Conservation (phyloP, 768 basidiomycete genomes). For the Thelephora aurantiotincta region DNA sequence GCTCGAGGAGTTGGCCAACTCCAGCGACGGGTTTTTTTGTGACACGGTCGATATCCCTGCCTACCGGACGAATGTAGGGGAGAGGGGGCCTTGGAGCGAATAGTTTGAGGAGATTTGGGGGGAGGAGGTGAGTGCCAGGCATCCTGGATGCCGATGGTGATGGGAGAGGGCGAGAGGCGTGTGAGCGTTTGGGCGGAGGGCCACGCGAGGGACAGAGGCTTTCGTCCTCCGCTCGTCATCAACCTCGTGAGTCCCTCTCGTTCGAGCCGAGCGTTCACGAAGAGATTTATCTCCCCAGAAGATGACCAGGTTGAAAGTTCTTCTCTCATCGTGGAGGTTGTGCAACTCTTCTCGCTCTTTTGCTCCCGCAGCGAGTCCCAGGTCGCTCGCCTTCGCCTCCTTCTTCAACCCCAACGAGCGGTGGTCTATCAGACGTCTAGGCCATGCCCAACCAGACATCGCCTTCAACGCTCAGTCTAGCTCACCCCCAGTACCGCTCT, state of each 20-base stretch:
- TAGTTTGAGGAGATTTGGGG: constrained; percentile 91
- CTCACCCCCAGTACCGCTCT: constrained; percentile 6
- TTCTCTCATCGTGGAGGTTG: too few species aligned
- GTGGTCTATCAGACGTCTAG: constrained; percentile 22
- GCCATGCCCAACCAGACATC: constrained; percentile 3
- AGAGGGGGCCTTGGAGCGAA: constrained; percentile 90
- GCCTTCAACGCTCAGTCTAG: constrained; percentile 8
- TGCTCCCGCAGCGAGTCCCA: constrained; percentile 2
- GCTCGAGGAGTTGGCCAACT: constrained; percentile 59
- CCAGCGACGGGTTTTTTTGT: constrained; percentile 56
- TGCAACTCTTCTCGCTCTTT: too few species aligned
- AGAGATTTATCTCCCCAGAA: too few species aligned
- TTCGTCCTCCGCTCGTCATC: background rate
- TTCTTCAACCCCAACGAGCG: constrained; percentile 53
- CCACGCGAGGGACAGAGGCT: background rate
- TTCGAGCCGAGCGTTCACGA: too few species aligned
- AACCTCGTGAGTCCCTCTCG: background rate
- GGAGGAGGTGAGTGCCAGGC: constrained; percentile 77
- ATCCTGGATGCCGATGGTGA: constrained; percentile 13
- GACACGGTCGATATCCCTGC: constrained; percentile 69
- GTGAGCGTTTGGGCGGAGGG: background rate
- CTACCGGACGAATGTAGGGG: constrained; percentile 75
- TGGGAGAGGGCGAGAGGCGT: background rate
- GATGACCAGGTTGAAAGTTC: too few species aligned
- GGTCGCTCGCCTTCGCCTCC: constrained; percentile 25